phyloP scores from a whole-genome alignment of 345 rosid genomes.

The Camelina sativa region DNA sequence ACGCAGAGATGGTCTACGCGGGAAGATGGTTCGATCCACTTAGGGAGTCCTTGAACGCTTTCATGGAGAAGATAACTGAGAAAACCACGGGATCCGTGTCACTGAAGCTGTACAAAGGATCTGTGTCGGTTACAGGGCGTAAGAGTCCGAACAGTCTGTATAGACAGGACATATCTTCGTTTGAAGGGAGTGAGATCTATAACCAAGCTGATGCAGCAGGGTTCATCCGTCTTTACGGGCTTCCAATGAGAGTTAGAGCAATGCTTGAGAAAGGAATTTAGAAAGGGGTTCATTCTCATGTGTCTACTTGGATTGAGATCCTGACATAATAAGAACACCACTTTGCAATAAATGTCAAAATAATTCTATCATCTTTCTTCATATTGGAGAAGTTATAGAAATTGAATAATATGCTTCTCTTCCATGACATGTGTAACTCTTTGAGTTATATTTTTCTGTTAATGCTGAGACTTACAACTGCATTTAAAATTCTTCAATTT shows the following conservation, averaged over 20 bases:
- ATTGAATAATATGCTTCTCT: conserved; percentile 16
- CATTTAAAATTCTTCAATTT: not conserved
- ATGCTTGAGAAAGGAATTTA: conserved; percentile 70
- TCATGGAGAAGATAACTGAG: conserved; percentile 81
- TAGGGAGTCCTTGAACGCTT: conserved; percentile 80
- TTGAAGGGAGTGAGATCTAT: conserved; percentile 81
- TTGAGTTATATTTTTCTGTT: not conserved
- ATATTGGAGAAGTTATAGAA: conserved; percentile 12
- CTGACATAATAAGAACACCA: not conserved
- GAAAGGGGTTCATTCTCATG: conserved; percentile 8
- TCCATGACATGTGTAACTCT: not conserved
- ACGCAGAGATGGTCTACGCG: conserved; percentile 90
- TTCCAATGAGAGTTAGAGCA: conserved; percentile 83
- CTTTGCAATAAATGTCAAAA: conserved; percentile 1
- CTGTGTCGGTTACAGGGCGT: conserved; percentile 64
- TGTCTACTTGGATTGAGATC: conserved; percentile 7
- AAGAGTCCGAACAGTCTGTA: conserved; percentile 77
- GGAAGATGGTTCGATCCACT: conserved; percentile 97
- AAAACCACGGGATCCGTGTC: conserved; percentile 76
- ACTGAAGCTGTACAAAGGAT: conserved; percentile 84
- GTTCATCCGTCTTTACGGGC: conserved; percentile 76
- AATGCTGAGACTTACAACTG: not conserved
- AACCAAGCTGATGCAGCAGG: conserved; percentile 96
- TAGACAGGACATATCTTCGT: conserved; percentile 86
- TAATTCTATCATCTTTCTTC: conserved; percentile 2